A percentile compares a stretch with the other conserved stretches of the same genome.
Evolutionary conservation across 2,329 filamentous ascomycete species (phyloP).

Genomic region (Ophiostoma perfectum): DNA sequence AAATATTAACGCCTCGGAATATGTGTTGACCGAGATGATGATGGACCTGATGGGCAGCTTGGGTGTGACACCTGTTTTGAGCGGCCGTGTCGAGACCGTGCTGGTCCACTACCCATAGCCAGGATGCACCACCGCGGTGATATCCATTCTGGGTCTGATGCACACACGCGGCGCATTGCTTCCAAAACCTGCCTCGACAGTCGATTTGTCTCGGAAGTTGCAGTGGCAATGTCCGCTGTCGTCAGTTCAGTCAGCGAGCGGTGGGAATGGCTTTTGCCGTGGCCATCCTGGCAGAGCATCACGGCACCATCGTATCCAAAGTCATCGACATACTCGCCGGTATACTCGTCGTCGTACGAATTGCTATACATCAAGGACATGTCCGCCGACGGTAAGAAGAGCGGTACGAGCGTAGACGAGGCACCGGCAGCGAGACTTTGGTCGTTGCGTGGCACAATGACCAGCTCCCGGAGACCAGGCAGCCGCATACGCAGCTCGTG

Average conservation of each 20-base stretch:
- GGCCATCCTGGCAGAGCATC: background rate
- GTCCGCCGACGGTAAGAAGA: background rate
- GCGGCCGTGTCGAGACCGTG: background rate
- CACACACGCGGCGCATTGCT: constrained; percentile 19
- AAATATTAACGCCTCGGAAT: background rate
- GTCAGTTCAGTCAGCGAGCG: background rate
- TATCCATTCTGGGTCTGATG: constrained; percentile 30
- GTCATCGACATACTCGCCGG: constrained; percentile 25
- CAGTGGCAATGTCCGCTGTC: background rate
- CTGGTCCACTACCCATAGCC: background rate
- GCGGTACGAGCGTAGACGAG: background rate
- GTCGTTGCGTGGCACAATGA: constrained; percentile 40
- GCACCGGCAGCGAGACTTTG: background rate
- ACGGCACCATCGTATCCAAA: constrained; percentile 17
- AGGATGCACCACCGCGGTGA: constrained; percentile 38
- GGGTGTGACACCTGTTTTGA: background rate
- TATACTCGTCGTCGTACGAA: background rate
- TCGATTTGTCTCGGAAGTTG: constrained; percentile 31
- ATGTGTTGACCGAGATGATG: background rate
- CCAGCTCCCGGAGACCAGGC: constrained; percentile 39
- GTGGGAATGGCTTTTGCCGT: background rate
- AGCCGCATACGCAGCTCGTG: constrained; percentile 37
- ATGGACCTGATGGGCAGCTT: background rate
- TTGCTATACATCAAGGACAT: background rate
- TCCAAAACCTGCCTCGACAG: constrained; percentile 34